Conservation (phyloP, 169 alveolate species). For the Babesia bigemina region DNA sequence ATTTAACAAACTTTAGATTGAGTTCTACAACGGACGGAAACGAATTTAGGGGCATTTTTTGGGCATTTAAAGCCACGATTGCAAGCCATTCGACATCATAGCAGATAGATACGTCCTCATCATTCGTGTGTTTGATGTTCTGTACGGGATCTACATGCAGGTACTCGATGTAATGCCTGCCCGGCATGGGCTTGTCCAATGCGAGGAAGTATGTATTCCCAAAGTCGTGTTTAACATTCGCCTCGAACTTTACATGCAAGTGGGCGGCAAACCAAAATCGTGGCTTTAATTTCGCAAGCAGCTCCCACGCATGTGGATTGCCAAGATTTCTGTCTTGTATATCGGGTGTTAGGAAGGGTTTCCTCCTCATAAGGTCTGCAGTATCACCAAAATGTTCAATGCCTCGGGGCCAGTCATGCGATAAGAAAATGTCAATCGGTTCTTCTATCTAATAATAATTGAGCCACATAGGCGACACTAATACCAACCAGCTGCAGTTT, state of each 20-base stretch:
- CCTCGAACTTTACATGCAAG: slow-evolving; percentile 73
- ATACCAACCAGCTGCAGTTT: slow-evolving; percentile 75
- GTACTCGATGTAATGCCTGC: slow-evolving; percentile 46
- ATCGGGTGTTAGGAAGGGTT: slow-evolving; percentile 75
- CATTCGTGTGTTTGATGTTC: neutral
- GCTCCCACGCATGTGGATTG: slow-evolving; percentile 71
- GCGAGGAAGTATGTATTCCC: slow-evolving; percentile 64
- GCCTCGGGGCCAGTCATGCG: slow-evolving; percentile 97
- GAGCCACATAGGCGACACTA: neutral
- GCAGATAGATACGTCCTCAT: slow-evolving; percentile 29
- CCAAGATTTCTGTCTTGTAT: slow-evolving; percentile 61
- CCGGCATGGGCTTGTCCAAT: slow-evolving; percentile 54
- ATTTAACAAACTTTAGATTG: slow-evolving; percentile 33
- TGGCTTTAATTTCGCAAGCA: slow-evolving; percentile 70
- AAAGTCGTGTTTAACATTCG: slow-evolving; percentile 67
- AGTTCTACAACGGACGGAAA: slow-evolving; percentile 47
- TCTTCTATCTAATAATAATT: slow-evolving; percentile 64
- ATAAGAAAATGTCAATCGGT: slow-evolving; percentile 87
- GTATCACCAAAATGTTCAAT: slow-evolving; percentile 85
- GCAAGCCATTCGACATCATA: slow-evolving; percentile 68
- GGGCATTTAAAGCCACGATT: slow-evolving; percentile 34
- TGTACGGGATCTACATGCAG: slow-evolving; percentile 24
- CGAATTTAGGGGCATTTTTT: slow-evolving; percentile 66
- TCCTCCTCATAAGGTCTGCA: slow-evolving; percentile 75
- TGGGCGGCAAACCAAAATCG: slow-evolving; percentile 77